Conservation (phyloP, 192 early-diverging fungal species). For the Coemansia sp. region DNA sequence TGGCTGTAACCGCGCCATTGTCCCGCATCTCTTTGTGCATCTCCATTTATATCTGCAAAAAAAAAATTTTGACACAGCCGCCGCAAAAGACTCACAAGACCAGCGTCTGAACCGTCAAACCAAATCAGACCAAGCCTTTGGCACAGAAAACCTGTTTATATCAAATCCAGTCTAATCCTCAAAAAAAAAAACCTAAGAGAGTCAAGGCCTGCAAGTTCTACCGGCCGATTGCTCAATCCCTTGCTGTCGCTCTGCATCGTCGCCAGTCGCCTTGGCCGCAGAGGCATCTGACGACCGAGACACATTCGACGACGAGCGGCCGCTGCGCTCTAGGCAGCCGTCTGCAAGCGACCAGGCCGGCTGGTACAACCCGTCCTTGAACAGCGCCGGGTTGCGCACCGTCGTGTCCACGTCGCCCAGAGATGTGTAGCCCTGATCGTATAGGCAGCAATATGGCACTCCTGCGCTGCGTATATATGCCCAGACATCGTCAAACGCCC, state of each 20-base stretch:
- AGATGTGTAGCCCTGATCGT: conserved; percentile 92
- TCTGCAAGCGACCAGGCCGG: conserved; percentile 31
- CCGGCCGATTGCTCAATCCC: neutral
- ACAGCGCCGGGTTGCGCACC: conserved; percentile 76
- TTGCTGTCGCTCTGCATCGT: neutral
- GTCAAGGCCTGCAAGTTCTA: neutral
- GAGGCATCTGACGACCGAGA: conserved; percentile 20
- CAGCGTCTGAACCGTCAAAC: neutral
- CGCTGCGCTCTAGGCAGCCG: conserved; percentile 47
- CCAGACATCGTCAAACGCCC: conserved; percentile 87
- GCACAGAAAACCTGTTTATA: neutral
- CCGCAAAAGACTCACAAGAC: neutral
- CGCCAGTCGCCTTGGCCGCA: neutral
- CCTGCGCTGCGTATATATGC: conserved; percentile 61
- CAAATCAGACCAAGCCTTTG: neutral
- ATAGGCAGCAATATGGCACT: conserved; percentile 84
- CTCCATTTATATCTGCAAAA: neutral
- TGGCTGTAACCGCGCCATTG: neutral
- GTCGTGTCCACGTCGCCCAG: conserved; percentile 85
- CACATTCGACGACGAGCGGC: conserved; percentile 29
- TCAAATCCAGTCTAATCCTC: neutral
- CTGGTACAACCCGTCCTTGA: conserved; percentile 45
- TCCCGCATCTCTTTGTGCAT: neutral
- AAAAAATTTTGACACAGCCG: neutral
- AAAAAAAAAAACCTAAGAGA: neutral